A percentile compares a stretch with the other conserved stretches of the same genome.
Conservation (phyloP, 305 asterid genomes). For the Fraxinus albicans region DNA sequence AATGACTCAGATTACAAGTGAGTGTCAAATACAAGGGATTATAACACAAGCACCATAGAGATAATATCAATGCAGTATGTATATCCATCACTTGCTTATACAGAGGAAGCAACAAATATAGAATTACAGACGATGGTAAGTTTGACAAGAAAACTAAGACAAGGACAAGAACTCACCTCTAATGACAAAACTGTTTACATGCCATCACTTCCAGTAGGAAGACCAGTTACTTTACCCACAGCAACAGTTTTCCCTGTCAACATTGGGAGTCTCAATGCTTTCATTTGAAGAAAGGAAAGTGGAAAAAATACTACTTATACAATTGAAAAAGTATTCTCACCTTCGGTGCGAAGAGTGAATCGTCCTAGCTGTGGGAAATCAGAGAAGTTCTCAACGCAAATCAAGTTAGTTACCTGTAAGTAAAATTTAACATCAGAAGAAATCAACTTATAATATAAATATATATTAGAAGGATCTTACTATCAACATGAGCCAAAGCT, state of each 20-base stretch:
- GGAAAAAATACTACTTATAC: slow-evolving; percentile 7
- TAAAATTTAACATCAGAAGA: slow-evolving; percentile 11
- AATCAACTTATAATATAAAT: neutral
- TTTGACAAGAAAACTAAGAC: neutral
- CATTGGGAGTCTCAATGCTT: neutral
- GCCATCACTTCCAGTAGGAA: slow-evolving; percentile 37
- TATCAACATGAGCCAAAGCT: neutral
- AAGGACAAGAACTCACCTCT: slow-evolving; percentile 25
- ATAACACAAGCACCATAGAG: neutral
- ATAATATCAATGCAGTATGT: neutral
- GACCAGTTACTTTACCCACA: slow-evolving; percentile 72
- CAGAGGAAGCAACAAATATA: slow-evolving; percentile 6
- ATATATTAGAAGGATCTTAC: neutral
- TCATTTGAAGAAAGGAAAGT: neutral
- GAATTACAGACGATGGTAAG: neutral
- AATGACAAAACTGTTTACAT: slow-evolving; percentile 33
- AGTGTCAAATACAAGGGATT: neutral
- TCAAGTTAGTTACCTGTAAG: slow-evolving; percentile 64
- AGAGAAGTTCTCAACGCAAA: slow-evolving; percentile 74
- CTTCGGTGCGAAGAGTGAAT: slow-evolving; percentile 92
- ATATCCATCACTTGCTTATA: neutral
- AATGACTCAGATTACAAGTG: neutral
- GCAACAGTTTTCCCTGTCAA: slow-evolving; percentile 86
- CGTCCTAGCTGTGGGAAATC: slow-evolving; percentile 86
- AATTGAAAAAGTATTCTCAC: slow-evolving; percentile 34